Conservation (phyloP, 2,329 filamentous ascomycete species). For the Penicillium oxalicum region DNA sequence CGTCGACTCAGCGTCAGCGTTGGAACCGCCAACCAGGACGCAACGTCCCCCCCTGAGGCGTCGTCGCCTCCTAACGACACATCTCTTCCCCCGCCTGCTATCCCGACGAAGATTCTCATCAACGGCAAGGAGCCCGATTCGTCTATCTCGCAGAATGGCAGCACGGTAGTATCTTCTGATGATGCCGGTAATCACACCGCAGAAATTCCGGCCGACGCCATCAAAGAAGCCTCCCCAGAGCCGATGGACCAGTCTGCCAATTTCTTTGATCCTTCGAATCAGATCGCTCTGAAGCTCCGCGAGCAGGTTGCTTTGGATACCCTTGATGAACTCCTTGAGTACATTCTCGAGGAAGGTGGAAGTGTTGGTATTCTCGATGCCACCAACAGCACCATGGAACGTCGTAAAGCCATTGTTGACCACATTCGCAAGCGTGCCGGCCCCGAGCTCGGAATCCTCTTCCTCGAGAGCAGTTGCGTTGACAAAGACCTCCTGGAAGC, state of each 20-base stretch:
- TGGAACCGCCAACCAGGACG: conserved; percentile 22
- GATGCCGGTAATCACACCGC: conserved; percentile 16
- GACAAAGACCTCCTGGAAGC: conserved; percentile 81
- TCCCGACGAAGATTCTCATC: conserved; percentile 52
- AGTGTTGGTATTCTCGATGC: conserved; percentile 94
- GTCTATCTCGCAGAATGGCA: conserved; percentile 15
- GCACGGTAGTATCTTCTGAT: conserved; percentile 22
- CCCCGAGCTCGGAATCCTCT: conserved; percentile 79
- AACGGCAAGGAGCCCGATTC: conserved; percentile 47
- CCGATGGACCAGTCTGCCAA: conserved; percentile 79
- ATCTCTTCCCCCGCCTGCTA: conserved; percentile 34
- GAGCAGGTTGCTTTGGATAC: conserved; percentile 92
- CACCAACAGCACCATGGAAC: conserved; percentile 88
- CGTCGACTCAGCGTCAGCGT: conserved; percentile 39
- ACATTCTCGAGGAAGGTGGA: conserved; percentile 73
- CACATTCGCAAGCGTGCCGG: conserved; percentile 77
- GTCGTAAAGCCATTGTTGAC: conserved; percentile 76
- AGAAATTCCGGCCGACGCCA: conserved; percentile 14
- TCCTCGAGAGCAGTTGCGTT: conserved; percentile 89
- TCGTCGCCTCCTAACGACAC: conserved; percentile 23
- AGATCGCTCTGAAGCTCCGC: conserved; percentile 70
- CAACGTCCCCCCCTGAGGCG: conserved; percentile 22
- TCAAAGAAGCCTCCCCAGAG: conserved; percentile 37
- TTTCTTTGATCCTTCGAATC: conserved; percentile 91
- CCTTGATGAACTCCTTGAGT: conserved; percentile 84